Evolutionary conservation across 106 monocot genomes (phyloP), one percentile per base, ranked within the genome.

Genomic region (Allium sativum): DNA sequence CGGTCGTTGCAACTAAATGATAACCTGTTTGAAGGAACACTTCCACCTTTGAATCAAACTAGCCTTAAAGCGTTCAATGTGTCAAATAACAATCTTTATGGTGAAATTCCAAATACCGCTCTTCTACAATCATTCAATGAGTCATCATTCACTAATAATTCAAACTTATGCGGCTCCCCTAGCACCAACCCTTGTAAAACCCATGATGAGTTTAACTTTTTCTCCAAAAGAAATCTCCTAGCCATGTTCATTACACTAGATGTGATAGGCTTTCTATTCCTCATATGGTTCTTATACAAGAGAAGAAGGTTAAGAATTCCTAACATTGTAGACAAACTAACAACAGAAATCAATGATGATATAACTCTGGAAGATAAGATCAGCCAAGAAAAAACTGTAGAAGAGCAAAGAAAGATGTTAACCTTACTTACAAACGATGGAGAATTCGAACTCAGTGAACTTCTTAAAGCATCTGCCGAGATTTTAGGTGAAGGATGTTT

Each of bases 391-490:
- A 46, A 13, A 12, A 44, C 8, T 10, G 12, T 3, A 16, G 54
- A 68, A 14, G 44, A 53, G 40, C 44, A 20, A 16, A 12, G 9
- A 13, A 44, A 40, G 43, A 43, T 42, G 66, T 5, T 77, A 14
- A 51, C 48, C 7, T 56, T 77, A 17, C 10, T 68, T 9, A 51
- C 31, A 3, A 58, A 42, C 21, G 53, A 47, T 6, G 61, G 20
- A 0, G 67, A 55, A 2, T 67, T 67, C 46, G 67, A 62, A 11
- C 44, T 72, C 50, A 40, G 63, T 1, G 56, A 72, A 0, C 72
- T 77, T 16, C 40, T 72, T 3, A 62, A 40, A 18, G 22, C 77
- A 0, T 63, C 77, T 12, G 72, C 77, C 4, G 77, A 72, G 67
- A 60, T 10, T 3, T 8, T 77, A 52, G 72, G 72, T 12, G 72